Evolutionary conservation across 164 flowering plant genomes (phyloP), one percentile per base, ranked within the genome.

Genomic region (Piper betle): DNA sequence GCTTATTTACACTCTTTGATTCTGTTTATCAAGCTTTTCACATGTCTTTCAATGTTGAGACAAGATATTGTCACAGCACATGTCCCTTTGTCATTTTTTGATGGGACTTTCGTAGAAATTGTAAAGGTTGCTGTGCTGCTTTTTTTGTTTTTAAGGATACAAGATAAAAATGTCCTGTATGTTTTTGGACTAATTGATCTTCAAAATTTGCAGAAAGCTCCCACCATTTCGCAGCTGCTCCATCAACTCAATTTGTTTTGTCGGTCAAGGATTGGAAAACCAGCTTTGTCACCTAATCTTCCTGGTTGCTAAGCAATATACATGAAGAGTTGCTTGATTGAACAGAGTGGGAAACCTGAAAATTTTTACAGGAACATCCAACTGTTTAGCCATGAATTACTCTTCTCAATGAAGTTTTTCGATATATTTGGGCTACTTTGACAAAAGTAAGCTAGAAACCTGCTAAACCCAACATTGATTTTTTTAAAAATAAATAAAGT

Each of bases 121-220:
- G 40, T 59, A 48, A 72, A 74, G 76, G 78, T 76, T 13, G 48
- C 38, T 46, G 17, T 25, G 33, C 33, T 25, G 33, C 33, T 25
- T 25, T 25, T 16, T 58, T 38, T 40, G 48, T 19, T n/a, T 18
- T 17, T 4, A 25, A 42, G 42, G 53, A 9, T 10, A 7, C 48
- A 7, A 42, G 52, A 3, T 13, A 6, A 3, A 9, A 3, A 6
- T 17, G 57, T 42, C 33, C 8, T 1, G 7, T 2, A 10, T 55
- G 9, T 15, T 54, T 53, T 61, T 50, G 60, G 58, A 53, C n/a
- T 53, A 18, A 17, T 53, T 18, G 20, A 18, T 9, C 5, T 9
- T 18, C 20, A 53, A 53, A 52, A 57, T 5, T 64, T 64, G 25
- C 48, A 78, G 82, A 76, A 78, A 54, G 73, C 73, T 59, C 82